Percentiles rank a stretch among this genome's conserved stretches.
These are phyloP conservation scores for Leccinum arenicola DNA, from an alignment of 768 basidiomycete species.

Conservation along the genomic window DNA sequence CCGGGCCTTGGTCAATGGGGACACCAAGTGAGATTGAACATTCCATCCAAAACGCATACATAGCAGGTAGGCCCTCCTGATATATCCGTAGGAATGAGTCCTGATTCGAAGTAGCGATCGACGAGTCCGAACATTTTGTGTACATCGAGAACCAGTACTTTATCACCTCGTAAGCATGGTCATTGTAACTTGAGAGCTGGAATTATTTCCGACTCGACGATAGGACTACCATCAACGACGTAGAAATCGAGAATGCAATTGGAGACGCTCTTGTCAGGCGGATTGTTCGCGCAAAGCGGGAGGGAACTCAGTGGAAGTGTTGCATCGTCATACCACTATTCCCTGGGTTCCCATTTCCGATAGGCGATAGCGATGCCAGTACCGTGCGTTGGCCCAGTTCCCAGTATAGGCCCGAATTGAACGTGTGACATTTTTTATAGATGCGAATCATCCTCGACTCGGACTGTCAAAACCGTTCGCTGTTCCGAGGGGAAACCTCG, in stretches of 20 bases:
- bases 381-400: constrained; percentile 52
- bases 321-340: constrained; percentile 89
- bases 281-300: constrained; percentile 82
- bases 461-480: constrained; percentile 89
- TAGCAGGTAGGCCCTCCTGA: constrained; percentile 57
- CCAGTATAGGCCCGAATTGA: neutral
- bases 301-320: constrained; percentile 84
- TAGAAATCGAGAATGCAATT: constrained; percentile 87
- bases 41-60: constrained; percentile 93
- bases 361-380: constrained; percentile 91
- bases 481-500: constrained; percentile 85
- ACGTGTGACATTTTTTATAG: constrained; percentile 34
- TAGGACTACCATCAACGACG: constrained; percentile 82
- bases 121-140: neutral
- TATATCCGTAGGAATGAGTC: neutral
- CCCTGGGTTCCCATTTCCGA: constrained; percentile 90
- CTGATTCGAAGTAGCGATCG: constrained; percentile 6
- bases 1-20: constrained; percentile 95
- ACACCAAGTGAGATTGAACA: constrained; percentile 81
- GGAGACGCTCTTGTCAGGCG: constrained; percentile 92
- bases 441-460: constrained; percentile 94
- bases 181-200: neutral
- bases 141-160: neutral
- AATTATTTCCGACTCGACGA: neutral
- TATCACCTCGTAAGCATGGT: neutral